Percentiles rank a stretch among this genome's conserved stretches.
Evolutionary conservation across 257 asterid species (phyloP).

Genomic region (Jacaranda copaia): DNA sequence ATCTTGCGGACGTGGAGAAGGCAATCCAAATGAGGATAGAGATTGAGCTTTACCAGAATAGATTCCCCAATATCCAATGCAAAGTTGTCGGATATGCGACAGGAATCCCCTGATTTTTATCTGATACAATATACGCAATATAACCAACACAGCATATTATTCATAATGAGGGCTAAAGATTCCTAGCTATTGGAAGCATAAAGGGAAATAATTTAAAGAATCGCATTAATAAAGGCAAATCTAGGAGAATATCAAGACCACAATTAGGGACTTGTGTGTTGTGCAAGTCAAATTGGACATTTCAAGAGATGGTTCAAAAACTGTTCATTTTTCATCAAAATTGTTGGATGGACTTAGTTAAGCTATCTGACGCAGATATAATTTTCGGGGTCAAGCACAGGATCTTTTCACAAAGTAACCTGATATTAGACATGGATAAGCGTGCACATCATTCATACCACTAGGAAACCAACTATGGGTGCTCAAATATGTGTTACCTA

Average conservation of each 20-base stretch:
- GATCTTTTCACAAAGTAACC: too few relatives aligned
- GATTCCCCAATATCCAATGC: constrained; percentile 89
- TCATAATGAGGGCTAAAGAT: constrained; percentile 24
- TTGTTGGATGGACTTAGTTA: constrained; percentile 11
- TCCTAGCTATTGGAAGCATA: neutral
- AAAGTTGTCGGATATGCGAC: constrained; percentile 84
- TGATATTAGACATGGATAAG: too few relatives aligned
- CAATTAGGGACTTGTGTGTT: constrained; percentile 22
- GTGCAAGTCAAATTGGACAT: constrained; percentile 14
- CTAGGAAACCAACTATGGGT: too few relatives aligned
- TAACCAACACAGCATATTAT: constrained; percentile 33
- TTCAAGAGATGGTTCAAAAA: neutral
- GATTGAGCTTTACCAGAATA: constrained; percentile 75
- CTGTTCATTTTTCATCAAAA: neutral
- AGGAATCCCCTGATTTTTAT: constrained; percentile 84
- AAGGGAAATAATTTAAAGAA: constrained; percentile 10
- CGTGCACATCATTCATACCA: too few relatives aligned
- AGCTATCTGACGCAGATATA: constrained; percentile 9
- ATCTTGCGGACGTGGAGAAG: constrained; percentile 91
- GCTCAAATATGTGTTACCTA: too few relatives aligned
- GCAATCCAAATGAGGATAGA: constrained; percentile 67
- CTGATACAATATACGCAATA: constrained; percentile 51
- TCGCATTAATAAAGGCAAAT: constrained; percentile 8
- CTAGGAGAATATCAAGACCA: constrained; percentile 23
- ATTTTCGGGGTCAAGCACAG: neutral